Evolutionary conservation across 1,284 basidiomycete species (phyloP).

Genomic region (Cutaneotrichosporon curvatum): DNA sequence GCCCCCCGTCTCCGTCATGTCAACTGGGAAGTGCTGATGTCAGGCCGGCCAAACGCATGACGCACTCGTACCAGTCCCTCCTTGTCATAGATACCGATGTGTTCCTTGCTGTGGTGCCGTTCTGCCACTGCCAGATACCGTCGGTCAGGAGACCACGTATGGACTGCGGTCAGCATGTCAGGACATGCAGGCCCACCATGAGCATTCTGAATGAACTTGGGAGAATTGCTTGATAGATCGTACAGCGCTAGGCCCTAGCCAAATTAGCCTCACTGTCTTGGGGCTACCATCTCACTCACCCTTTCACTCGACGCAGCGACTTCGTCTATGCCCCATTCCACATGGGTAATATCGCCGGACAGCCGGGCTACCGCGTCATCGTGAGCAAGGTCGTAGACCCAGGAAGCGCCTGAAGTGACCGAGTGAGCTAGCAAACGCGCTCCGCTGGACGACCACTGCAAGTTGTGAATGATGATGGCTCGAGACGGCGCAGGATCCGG

Average conservation of each 20-base stretch:
- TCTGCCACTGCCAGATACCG: conserved; percentile 75
- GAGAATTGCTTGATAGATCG: conserved; percentile 61
- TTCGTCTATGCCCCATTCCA: conserved; percentile 75
- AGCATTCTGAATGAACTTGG: conserved; percentile 37
- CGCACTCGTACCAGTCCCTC: conserved; percentile 69
- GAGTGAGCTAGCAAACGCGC: conserved; percentile 70
- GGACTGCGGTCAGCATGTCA: conserved; percentile 50
- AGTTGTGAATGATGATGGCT: conserved; percentile 9
- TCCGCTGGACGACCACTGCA: conserved; percentile 75
- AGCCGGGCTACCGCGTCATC: conserved; percentile 60
- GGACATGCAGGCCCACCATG: not conserved
- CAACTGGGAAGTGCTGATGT: conserved; percentile 68
- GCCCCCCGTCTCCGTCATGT: conserved; percentile 64
- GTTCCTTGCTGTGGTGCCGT: conserved; percentile 76
- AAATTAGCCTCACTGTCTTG: not conserved
- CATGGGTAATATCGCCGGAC: conserved; percentile 64
- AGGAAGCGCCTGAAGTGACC: conserved; percentile 54
- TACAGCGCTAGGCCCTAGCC: conserved; percentile 68
- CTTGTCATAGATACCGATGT: conserved; percentile 69
- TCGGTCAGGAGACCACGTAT: conserved; percentile 68
- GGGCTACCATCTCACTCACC: conserved; percentile 52
- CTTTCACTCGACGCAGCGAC: conserved; percentile 82
- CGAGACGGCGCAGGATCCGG: not conserved
- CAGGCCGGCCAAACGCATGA: conserved; percentile 7
- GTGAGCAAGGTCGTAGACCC: conserved; percentile 51